These are phyloP conservation scores for Jasminum sambac DNA, from an alignment of 257 asterid genomes.

Conservation along the genomic window DNA sequence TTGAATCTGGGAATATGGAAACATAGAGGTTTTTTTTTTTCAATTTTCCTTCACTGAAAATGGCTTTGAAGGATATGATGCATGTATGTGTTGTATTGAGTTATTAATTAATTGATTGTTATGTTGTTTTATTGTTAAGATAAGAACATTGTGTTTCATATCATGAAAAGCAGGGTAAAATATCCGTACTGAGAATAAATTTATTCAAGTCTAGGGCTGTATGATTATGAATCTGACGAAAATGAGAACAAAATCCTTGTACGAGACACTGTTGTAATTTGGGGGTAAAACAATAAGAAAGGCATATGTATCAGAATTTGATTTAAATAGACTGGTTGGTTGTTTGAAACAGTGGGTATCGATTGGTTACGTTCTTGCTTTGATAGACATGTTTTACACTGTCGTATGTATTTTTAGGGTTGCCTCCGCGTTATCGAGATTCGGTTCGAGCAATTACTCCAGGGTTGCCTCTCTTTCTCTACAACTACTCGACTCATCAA, in stretches of 20 bases:
- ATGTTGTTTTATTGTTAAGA: neutral
- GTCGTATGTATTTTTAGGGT: constrained; percentile 41
- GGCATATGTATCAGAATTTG: neutral
- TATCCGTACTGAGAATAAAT: neutral
- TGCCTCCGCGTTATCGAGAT: constrained; percentile 93
- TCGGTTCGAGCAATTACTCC: constrained; percentile 93
- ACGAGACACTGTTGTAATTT: neutral
- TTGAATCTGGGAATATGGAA: neutral
- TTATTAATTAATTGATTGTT: neutral
- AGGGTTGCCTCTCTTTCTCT: constrained; percentile 84
- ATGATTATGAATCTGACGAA: neutral
- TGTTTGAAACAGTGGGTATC: neutral
- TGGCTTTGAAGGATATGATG: neutral
- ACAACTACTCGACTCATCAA: constrained; percentile 90
- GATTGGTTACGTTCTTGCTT: neutral
- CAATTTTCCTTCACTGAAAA: neutral
- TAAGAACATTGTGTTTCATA: neutral
- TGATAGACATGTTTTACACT: neutral
- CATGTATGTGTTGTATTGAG: no score
- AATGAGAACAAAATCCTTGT: neutral
- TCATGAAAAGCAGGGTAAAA: neutral
- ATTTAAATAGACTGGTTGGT: neutral
- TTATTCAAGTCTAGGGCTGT: neutral
- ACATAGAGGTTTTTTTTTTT: neutral
- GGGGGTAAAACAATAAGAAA: neutral